Percentiles rank a stretch among this genome's conserved stretches.
Conservation (phyloP, 805 yeast genomes). For the Kuraishia piskuri region DNA sequence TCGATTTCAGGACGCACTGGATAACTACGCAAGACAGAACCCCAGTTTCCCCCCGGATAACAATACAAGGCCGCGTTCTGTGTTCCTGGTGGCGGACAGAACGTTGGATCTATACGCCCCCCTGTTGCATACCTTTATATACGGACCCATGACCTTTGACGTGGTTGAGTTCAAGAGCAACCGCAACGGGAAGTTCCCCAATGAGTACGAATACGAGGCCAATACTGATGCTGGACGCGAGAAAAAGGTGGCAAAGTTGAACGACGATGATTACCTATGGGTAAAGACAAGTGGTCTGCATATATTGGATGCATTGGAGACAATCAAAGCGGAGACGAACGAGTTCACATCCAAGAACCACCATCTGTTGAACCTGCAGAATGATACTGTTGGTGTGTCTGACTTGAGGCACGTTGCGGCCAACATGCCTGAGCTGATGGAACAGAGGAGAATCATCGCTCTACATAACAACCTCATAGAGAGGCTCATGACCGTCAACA, state of each 20-base stretch:
- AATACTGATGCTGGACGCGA: slow-evolving; percentile 15
- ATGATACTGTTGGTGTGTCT: neutral
- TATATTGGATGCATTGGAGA: slow-evolving; percentile 46
- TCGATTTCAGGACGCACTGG: slow-evolving; percentile 62
- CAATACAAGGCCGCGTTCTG: slow-evolving; percentile 53
- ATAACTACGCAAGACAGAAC: slow-evolving; percentile 64
- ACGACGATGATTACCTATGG: slow-evolving; percentile 68
- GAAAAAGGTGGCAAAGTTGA: slow-evolving; percentile 37
- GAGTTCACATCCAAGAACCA: neutral
- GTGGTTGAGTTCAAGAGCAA: slow-evolving; percentile 4
- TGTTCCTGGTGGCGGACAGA: slow-evolving; percentile 74
- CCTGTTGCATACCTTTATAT: slow-evolving; percentile 78
- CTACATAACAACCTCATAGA: slow-evolving; percentile 56
- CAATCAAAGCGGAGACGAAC: neutral
- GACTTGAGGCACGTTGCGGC: slow-evolving; percentile 1
- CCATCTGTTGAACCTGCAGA: neutral
- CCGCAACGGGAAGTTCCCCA: slow-evolving; percentile 7
- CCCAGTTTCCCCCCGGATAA: slow-evolving; percentile 52
- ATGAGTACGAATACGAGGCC: slow-evolving; percentile 37
- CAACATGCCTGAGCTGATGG: neutral
- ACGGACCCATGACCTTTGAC: slow-evolving; percentile 92
- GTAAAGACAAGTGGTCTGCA: slow-evolving; percentile 54
- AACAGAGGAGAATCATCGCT: slow-evolving; percentile 22
- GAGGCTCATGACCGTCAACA: slow-evolving; percentile 51
- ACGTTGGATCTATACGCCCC: slow-evolving; percentile 80